A percentile compares a stretch with the other conserved stretches of the same genome.
Evolutionary conservation across 805 yeast species (phyloP).

Genomic region (Teunomyces barrocoloradensis): DNA sequence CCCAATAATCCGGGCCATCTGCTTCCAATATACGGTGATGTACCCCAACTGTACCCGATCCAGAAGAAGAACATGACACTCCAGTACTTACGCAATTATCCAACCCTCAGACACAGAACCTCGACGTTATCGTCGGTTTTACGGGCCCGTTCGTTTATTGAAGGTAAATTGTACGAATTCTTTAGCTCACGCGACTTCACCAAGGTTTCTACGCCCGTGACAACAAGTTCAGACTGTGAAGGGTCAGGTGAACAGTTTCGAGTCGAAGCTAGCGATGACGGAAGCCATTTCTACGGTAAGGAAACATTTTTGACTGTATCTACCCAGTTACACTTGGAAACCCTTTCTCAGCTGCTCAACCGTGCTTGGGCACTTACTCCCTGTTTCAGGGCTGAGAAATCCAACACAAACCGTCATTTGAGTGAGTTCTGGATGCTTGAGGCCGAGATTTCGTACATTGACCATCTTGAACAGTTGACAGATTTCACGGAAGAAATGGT

Average conservation of each 20-base stretch:
- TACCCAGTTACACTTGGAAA: conserved; percentile 88
- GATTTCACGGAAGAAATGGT: conserved; percentile 69
- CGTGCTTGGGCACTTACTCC: conserved; percentile 90
- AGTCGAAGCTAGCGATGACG: conserved; percentile 37
- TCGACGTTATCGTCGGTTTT: conserved; percentile 61
- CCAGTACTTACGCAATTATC: conserved; percentile 67
- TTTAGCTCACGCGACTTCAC: conserved; percentile 54
- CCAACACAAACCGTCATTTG: conserved; percentile 87
- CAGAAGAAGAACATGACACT: conserved; percentile 75
- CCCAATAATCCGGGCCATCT: conserved; percentile 23
- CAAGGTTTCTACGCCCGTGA: conserved; percentile 81
- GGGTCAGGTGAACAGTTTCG: conserved; percentile 93
- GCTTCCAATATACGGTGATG: conserved; percentile 57
- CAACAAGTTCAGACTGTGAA: conserved; percentile 92
- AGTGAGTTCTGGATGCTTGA: conserved; percentile 98
- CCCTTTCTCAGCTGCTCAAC: conserved; percentile 65
- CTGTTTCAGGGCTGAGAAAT: conserved; percentile 89
- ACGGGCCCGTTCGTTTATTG: conserved; percentile 70
- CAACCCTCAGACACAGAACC: conserved; percentile 76
- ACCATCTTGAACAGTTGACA: conserved; percentile 58
- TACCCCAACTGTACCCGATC: conserved; percentile 67
- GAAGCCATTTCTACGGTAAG: conserved; percentile 56
- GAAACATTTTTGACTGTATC: conserved; percentile 81
- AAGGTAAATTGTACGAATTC: conserved; percentile 50
- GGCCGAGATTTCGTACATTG: conserved; percentile 76